Evolutionary conservation across 2,329 filamentous ascomycete species (phyloP), one percentile per base, ranked within the genome.

Genomic region (Curvularia verruculosa): DNA sequence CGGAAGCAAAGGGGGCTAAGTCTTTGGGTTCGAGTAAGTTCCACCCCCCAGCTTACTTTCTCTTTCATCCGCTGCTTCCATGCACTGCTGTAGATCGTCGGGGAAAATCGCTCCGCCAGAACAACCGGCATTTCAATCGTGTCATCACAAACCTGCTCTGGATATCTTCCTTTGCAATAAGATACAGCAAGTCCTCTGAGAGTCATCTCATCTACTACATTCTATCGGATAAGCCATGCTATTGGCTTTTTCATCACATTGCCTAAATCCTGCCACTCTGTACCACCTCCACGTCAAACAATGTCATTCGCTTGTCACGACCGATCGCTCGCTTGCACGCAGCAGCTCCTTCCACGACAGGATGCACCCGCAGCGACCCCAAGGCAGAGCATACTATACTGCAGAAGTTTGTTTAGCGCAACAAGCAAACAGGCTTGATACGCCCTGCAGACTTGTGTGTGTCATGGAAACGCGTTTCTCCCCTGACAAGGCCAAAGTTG

Each of bases 61-160:
- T 47, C 43, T 18, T 56, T 56, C 49, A 53, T 45, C 47, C 54
- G 49, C 45, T 57, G 54, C 18, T 24, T 41, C 21, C 23, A 21
- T 49, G 51, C 31, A 44, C 39, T 44, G 13, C 18, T 49, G 50
- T 45, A 45, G 45, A 57, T 54, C 45, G 26, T 39, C 52, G 48
- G 40, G 40, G 29, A 45, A 24, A 51, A 21, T 45, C 12, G 21
- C 39, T 39, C 31, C 19, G 44, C 54, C 24, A 40, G 24, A 13
- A 43, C n/a, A 43, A 36, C 24, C 31, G 19, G 13, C 12, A 6
- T 50, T 4, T 24, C 23, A 6, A 2, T 21, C 23, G 15, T 40
- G 24, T 29, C 29, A n/a, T 9, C 10, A 34, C 36, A 41, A 10
- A 5, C 5, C 29, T 2, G n/a, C 49, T 24, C 15, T 31, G 23